phyloP scores from a whole-genome alignment of 2,329 filamentous ascomycete genomes.

The Fusarium sp. region DNA sequence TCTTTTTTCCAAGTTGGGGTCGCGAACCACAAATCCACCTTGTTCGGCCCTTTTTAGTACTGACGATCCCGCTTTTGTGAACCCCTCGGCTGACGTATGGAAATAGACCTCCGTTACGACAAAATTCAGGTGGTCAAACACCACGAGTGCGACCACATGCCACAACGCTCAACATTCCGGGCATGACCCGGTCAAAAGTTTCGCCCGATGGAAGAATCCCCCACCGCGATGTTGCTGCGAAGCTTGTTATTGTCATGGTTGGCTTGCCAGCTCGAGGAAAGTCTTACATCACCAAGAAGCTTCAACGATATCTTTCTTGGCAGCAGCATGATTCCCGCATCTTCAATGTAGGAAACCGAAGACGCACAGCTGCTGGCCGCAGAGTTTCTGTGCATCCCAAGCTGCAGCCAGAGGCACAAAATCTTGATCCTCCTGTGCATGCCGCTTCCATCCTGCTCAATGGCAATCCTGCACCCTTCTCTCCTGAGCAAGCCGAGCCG shows the following conservation, averaged over 20 bases:
- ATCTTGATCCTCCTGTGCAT: constrained; percentile 63
- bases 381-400: constrained; percentile 55
- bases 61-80: constrained; percentile 35
- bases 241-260: constrained; percentile 98
- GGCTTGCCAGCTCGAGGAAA: constrained; percentile 95
- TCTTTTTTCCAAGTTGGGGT: constrained; percentile 29
- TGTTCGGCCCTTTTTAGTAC: constrained; percentile 43
- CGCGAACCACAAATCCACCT: constrained; percentile 41
- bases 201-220: constrained; percentile 97
- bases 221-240: constrained; percentile 93
- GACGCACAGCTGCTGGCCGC: constrained; percentile 81
- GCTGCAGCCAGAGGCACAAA: constrained; percentile 54
- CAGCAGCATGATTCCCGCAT: constrained; percentile 95
- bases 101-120: constrained; percentile 75
- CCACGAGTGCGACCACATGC: constrained; percentile 86
- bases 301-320: constrained; percentile 96
- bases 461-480: constrained; percentile 60
- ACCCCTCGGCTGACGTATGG: constrained; percentile 40
- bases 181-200: constrained; percentile 93
- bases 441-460: constrained; percentile 73
- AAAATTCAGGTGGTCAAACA: constrained; percentile 83
- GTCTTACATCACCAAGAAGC: constrained; percentile 99
- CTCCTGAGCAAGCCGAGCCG: constrained; percentile 55
- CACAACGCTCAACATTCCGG: constrained; percentile 96
- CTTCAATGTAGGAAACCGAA: constrained; percentile 96